These are phyloP conservation scores for Monosporascus sp. DNA, from an alignment of 2,329 filamentous ascomycete genomes.

Conservation along the genomic window DNA sequence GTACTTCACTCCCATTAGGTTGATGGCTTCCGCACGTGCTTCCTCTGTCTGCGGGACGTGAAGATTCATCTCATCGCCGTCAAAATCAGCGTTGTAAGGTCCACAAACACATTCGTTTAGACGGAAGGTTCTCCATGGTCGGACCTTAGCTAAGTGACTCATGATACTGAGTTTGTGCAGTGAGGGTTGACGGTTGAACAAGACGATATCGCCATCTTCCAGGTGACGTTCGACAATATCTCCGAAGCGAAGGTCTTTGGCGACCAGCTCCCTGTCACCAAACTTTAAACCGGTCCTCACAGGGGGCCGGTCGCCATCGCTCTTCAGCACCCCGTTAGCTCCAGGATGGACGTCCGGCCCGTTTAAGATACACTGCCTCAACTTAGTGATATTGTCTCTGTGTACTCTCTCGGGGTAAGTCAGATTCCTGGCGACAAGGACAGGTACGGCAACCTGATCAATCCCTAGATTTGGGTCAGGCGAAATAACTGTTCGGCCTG, in stretches of 20 bases:
- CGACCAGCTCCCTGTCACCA: constrained; percentile 64
- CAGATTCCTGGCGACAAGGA: constrained; percentile 89
- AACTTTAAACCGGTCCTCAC: constrained; percentile 74
- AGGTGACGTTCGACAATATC: constrained; percentile 93
- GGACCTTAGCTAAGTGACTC: constrained; percentile 86
- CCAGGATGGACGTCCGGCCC: constrained; percentile 80
- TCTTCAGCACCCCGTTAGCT: constrained; percentile 74
- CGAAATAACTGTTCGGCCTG: constrained; percentile 93
- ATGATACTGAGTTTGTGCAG: constrained; percentile 99
- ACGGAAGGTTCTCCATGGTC: constrained; percentile 92
- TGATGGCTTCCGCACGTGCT: constrained; percentile 88
- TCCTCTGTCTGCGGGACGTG: constrained; percentile 98
- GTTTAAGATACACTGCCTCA: constrained; percentile 67
- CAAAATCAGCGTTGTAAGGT: constrained; percentile 98
- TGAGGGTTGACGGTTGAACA: constrained; percentile 97
- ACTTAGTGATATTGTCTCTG: constrained; percentile 76
- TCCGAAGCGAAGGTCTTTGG: constrained; percentile 70
- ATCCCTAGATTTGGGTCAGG: constrained; percentile 92
- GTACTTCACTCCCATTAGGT: constrained; percentile 96
- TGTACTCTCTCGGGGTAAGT: constrained; percentile 91
- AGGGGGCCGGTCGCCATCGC: constrained; percentile 42
- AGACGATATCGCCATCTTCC: constrained; percentile 89
- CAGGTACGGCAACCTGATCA: constrained; percentile 87
- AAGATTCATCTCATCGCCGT: constrained; percentile 98
- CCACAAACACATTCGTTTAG: constrained; percentile 98